Base-by-base conservation (phyloP, 345 rosid genomes). In the Boechera divaricarpa region DNA sequence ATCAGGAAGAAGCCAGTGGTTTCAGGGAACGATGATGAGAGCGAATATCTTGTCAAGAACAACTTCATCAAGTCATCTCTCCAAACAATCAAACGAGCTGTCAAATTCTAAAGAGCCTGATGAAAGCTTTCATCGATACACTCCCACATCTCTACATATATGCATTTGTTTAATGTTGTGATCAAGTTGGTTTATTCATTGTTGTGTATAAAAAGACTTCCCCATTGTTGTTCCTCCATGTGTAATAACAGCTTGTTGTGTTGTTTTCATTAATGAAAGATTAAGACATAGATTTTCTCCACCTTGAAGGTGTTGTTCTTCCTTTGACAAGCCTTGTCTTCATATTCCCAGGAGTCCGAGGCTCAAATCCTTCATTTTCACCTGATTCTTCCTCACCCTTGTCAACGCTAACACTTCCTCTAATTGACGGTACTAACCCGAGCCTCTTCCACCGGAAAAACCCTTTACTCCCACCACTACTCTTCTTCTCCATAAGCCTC, bases 371-470 rank as follows among this genome's bases (percentile, higher is more conserved):
- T 41, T 36, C 84, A 18, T 48, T 81, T 1, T 80, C 85, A 41
- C 73, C 83, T 6, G 74, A 82, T 47, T 65, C 77, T 18, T 62
- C 85, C 24, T 78, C 89, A 28, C 69, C 44, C 72, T 79, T 86
- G 54, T 86, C 87, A 51, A 67, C 79, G 47, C 64, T 78, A 60
- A 80, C 79, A 36, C 75, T 72, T 26, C 77, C 83, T 79, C 64
- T 85, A 24, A 83, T 55, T 7, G 93, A 71, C 16, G 89, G 79
- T 80, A 84, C 82, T 24, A 87, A 53, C 35, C 90, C 91, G 0
- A 90, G 64, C 84, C 84, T 94, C 87, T 81, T 89, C 97, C 98
- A 92, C 85, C 82, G 82, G 70, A 91, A 91, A 55, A 90, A 85
- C 47, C 96, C 91, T 73, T 79, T 89, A 91, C 95, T 84, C 81